phyloP scores from a whole-genome alignment of 495 filamentous ascomycete genomes.

The Friedmanniomyces simplex region DNA sequence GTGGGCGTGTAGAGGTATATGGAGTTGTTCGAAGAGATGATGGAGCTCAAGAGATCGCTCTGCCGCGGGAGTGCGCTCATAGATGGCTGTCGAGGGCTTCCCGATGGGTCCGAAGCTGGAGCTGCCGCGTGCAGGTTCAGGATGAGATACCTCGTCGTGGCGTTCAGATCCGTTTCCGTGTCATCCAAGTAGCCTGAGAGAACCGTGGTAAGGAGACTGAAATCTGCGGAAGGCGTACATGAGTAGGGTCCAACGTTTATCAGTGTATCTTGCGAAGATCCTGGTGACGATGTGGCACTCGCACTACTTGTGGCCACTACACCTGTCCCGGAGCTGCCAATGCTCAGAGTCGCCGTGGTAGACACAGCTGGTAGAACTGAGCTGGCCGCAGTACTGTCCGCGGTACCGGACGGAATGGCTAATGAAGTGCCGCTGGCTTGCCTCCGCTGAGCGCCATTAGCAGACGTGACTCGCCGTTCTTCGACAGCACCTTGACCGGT shows the following conservation, averaged over 20 bases:
- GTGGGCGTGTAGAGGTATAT: slow-evolving; percentile 45
- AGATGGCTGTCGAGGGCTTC: slow-evolving; percentile 29
- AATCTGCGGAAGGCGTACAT: slow-evolving; percentile 43
- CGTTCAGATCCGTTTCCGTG: slow-evolving; percentile 39
- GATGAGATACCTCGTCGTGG: slow-evolving; percentile 38
- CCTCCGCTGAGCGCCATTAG: not conserved
- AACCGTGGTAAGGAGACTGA: slow-evolving; percentile 39
- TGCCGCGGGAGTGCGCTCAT: slow-evolving; percentile 17
- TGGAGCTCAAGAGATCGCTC: slow-evolving; percentile 8
- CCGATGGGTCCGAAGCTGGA: slow-evolving; percentile 29
- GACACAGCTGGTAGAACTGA: not conserved
- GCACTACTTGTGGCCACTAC: not conserved
- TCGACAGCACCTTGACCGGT: slow-evolving; percentile 21
- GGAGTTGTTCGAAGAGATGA: slow-evolving; percentile 33
- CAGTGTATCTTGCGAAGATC: not conserved
- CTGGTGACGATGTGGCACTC: not conserved
- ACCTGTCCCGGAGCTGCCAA: no score
- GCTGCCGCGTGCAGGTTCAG: slow-evolving; percentile 53
- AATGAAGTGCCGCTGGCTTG: not conserved
- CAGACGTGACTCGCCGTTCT: not conserved
- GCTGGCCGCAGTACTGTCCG: not conserved
- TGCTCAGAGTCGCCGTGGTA: not conserved
- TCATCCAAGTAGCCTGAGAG: slow-evolving; percentile 39
- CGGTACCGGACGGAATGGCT: not conserved
- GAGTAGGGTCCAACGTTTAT: slow-evolving; percentile 42